Conservation (phyloP, 164 flowering plant species). For the Stephania yunnanensis region DNA sequence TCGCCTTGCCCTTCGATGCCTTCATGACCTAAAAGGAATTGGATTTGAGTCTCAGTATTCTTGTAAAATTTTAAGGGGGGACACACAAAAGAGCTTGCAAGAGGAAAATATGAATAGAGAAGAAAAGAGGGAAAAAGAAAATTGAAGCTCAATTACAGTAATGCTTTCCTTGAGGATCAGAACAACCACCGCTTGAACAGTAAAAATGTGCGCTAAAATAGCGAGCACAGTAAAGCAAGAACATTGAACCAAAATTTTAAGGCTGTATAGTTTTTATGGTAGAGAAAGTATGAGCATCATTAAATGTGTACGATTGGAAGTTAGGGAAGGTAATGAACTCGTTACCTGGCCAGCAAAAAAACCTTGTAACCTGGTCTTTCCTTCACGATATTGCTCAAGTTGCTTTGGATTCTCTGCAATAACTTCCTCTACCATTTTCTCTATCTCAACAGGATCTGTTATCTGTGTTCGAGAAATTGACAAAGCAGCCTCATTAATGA, state of each 20-base stretch:
- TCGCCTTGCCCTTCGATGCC: constrained; percentile 89
- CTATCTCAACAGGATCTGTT: constrained; percentile 69
- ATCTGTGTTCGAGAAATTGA: constrained; percentile 41
- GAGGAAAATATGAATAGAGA: neutral
- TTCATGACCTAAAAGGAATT: constrained; percentile 65
- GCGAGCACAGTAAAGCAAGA: too few species aligned
- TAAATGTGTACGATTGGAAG: neutral
- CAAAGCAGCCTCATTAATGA: neutral
- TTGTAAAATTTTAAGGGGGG: too few species aligned
- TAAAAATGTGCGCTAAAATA: too few species aligned
- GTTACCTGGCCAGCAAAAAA: constrained; percentile 92
- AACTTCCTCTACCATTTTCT: constrained; percentile 70
- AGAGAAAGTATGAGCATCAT: neutral
- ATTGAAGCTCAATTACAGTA: neutral
- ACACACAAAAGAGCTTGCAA: too few species aligned
- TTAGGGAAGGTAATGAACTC: neutral
- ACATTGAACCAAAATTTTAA: too few species aligned
- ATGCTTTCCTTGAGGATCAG: neutral
- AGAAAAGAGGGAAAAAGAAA: neutral
- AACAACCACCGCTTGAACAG: too few species aligned
- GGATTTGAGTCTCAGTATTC: too few species aligned
- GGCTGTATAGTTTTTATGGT: too few species aligned
- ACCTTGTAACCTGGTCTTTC: constrained; percentile 89
- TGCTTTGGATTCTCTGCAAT: constrained; percentile 75
- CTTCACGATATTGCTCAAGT: constrained; percentile 79